A percentile compares a stretch with the other conserved stretches of the same genome.
These are phyloP conservation scores for Saturnispora mendoncae DNA, from an alignment of 805 yeast genomes.

Conservation along the genomic window DNA sequence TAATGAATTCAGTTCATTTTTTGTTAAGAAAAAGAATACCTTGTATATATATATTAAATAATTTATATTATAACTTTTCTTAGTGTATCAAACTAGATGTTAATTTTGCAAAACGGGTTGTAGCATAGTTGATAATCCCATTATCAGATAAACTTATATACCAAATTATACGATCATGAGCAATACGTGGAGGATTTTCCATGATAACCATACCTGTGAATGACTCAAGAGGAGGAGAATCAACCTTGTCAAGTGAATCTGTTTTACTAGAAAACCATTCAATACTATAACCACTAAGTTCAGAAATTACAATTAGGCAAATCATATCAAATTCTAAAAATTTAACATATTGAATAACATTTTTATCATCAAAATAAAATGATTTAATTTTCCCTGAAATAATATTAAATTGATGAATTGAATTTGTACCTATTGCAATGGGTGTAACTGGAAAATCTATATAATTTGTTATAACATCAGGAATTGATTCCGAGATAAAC, in stretches of 20 bases:
- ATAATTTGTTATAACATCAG: not conserved
- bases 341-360: not conserved
- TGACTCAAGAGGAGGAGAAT: too few relatives aligned
- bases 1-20: slow-evolving; percentile 10
- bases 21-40: slow-evolving; percentile 1
- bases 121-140: too few relatives aligned
- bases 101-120: too few relatives aligned
- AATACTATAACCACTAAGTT: not conserved
- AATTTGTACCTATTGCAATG: not conserved
- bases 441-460: not conserved
- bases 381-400: not conserved
- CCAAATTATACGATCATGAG: too few relatives aligned
- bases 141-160: too few relatives aligned
- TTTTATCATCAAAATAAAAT: not conserved
- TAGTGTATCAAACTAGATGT: too few relatives aligned
- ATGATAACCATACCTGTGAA: too few relatives aligned
- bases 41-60: slow-evolving; percentile 11
- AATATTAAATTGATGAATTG: not conserved
- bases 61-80: too few relatives aligned
- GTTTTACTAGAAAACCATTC: not conserved
- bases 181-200: too few relatives aligned
- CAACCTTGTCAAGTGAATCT: not conserved
- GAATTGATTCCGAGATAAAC: not conserved
- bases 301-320: not conserved
- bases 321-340: too few relatives aligned